Base-by-base conservation (phyloP, 768 basidiomycete genomes). In the Mycena leptocephala region DNA sequence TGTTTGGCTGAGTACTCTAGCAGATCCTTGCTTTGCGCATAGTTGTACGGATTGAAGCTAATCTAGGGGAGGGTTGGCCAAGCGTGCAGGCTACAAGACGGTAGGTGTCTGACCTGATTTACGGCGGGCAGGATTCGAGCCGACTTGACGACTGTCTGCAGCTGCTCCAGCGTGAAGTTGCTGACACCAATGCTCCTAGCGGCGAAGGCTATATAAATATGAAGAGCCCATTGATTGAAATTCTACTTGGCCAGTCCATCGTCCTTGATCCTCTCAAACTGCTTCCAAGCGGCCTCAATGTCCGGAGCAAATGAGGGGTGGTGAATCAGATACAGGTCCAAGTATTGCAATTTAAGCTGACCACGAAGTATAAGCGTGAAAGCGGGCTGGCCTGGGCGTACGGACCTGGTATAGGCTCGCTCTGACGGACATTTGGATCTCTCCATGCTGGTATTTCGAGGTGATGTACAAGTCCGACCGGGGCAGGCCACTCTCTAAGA, bases 271-370 rank as follows among this genome's bases (percentile, higher is more conserved):
- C 35, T 30, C 62, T 78, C 77, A 24, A 78, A 75, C 32, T 75
- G 86, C 66, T 82, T 83, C 94, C 94, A 95, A 5, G 81, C 80
- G 5, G 72, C 74, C 72, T 88, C 84, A 76, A 88, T 63, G 62
- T 88, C 82, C 16, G 82, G 75, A 5, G 88, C 75, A 5, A 73
- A 1, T 0, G 2, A 14, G 0, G 94, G 93, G 5, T 43, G 46
- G 76, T 95, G 94, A 33, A 95, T 90, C 51, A 95, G 90, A 82
- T 95, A 95, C 11, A 95, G 83, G 80, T 95, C 93, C 6, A 95
- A 84, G 39, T 91, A 88, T 59, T 89, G 85, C 18, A 94, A 76
- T 0, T 89, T 90, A 16, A 95, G 90, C 93, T 95, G 76, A 64
- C 20, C 11, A 11, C 46, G 33, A 55, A 33, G 48, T 43, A 22